These are phyloP conservation scores for Clavispora vitiphila DNA, from an alignment of 805 yeast genomes.

Conservation along the genomic window DNA sequence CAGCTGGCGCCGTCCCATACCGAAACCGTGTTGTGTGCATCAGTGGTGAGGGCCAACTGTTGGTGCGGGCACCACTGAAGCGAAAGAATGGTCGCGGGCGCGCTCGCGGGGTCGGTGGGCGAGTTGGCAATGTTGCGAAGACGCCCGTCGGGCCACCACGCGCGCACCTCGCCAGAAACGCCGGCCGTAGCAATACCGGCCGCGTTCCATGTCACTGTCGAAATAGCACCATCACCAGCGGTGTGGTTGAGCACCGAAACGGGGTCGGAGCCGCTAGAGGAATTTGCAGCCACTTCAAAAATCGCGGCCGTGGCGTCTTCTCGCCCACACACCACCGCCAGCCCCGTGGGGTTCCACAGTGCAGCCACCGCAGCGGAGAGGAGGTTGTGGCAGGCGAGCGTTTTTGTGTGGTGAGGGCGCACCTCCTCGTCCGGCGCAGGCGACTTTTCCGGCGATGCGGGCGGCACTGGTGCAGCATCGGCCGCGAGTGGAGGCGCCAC, in stretches of 20 bases:
- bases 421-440: background rate
- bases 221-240: conserved; percentile 22
- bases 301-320: conserved; percentile 45
- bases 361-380: conserved; percentile 42
- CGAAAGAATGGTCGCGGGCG: conserved; percentile 40
- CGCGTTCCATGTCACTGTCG: conserved; percentile 57
- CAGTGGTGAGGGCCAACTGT: conserved; percentile 53
- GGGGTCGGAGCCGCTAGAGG: no score
- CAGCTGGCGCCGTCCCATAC: conserved; percentile 59
- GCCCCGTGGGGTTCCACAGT: conserved; percentile 53
- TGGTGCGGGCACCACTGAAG: conserved; percentile 61
- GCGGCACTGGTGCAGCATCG: conserved; percentile 54
- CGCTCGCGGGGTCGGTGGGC: conserved; percentile 8
- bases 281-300: conserved; percentile 25
- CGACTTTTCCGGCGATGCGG: conserved; percentile 28
- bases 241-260: conserved; percentile 35
- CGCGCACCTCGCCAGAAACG: conserved; percentile 65
- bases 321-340: conserved; percentile 53
- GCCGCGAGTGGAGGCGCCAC: conserved; percentile 41
- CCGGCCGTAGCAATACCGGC: conserved; percentile 60
- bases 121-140: conserved; percentile 44
- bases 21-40: conserved; percentile 36
- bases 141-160: conserved; percentile 75
- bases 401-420: background rate
- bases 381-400: background rate